Percentiles rank a stretch among this genome's conserved stretches.
Evolutionary conservation across 345 rosid genomes (phyloP).

Genomic region (Euphorbia tirucalli): DNA sequence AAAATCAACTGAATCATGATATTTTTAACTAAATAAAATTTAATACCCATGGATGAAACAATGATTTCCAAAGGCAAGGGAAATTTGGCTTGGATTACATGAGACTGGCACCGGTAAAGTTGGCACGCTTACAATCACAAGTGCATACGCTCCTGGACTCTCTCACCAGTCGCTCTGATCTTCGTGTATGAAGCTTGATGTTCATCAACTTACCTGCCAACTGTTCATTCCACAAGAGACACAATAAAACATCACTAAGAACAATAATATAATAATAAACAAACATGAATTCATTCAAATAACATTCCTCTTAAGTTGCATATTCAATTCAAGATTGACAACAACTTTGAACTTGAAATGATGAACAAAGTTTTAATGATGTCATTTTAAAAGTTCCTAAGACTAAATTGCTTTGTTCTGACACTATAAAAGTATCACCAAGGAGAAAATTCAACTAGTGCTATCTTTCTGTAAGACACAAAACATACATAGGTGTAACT

Average conservation of each 20-base stretch:
- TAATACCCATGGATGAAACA: too few relatives aligned
- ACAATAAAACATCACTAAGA: neutral
- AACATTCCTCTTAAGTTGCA: neutral
- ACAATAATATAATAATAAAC: neutral
- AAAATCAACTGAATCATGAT: neutral
- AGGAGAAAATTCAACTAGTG: neutral
- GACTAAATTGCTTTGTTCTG: neutral
- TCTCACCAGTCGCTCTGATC: constrained; percentile 70
- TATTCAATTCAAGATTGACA: too few relatives aligned
- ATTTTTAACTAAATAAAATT: too few relatives aligned
- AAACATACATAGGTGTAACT: too few relatives aligned
- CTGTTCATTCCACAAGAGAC: constrained; percentile 35
- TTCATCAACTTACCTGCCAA: constrained; percentile 83
- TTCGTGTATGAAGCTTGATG: constrained; percentile 77
- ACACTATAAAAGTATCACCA: neutral
- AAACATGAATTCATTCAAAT: neutral
- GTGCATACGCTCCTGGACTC: constrained; percentile 76
- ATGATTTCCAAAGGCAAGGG: neutral
- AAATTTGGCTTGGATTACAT: neutral
- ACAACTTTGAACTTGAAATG: neutral
- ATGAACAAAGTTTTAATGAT: neutral
- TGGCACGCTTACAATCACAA: constrained; percentile 70
- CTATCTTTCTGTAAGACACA: neutral
- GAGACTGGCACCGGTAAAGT: constrained; percentile 34
- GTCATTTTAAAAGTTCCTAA: neutral